Evolutionary conservation across 2,329 filamentous ascomycete species (phyloP).

Genomic region (Calonectria pseudoturangicola): DNA sequence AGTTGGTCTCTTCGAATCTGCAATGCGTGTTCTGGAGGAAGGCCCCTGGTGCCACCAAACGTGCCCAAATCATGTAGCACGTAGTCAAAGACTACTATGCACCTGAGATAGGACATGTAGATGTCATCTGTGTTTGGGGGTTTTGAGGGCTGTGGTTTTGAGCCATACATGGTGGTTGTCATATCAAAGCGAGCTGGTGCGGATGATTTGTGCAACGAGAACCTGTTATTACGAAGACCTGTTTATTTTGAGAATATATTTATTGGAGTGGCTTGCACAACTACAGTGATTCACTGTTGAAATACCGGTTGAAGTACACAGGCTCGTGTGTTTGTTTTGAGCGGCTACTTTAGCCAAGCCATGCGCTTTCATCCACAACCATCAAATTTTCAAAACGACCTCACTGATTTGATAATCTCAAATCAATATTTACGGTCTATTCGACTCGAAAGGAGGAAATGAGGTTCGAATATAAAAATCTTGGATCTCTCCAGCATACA

Average conservation of each 20-base stretch:
- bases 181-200: background rate
- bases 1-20: conserved; percentile 33
- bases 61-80: background rate
- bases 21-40: conserved; percentile 28
- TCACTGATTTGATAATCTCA: background rate
- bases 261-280: background rate
- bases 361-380: background rate
- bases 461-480: background rate
- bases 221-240: background rate
- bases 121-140: background rate
- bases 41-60: conserved; percentile 7
- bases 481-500: background rate
- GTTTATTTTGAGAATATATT: background rate
- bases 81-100: background rate
- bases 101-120: conserved; percentile 4
- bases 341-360: background rate
- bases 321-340: background rate
- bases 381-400: background rate
- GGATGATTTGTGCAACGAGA: background rate
- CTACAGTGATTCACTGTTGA: background rate
- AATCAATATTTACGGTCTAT: background rate
- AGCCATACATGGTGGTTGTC: background rate
- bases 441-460: background rate
- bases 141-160: background rate
- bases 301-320: background rate